A percentile compares a stretch with the other conserved stretches of the same genome.
Evolutionary conservation across 345 rosid species (phyloP).

Genomic region (Acer campestre): DNA sequence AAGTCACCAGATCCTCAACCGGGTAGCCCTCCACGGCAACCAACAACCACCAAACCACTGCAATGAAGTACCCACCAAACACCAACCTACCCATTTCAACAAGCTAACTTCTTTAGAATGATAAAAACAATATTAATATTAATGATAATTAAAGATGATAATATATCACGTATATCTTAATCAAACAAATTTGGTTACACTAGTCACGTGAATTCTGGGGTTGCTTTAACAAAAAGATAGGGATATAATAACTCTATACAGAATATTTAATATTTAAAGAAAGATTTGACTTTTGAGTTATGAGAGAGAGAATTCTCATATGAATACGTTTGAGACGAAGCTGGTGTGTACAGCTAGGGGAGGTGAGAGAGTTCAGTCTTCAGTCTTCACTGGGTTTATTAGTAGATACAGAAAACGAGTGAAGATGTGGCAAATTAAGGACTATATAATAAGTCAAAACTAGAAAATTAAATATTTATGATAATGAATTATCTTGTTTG

Average conservation of each 20-base stretch:
- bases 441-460: too few relatives aligned
- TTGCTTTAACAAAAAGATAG: slow-evolving; percentile 31
- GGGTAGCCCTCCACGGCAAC: slow-evolving; percentile 54
- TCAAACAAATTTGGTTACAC: slow-evolving; percentile 36
- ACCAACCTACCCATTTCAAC: slow-evolving; percentile 37
- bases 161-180: slow-evolving; percentile 4
- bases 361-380: neutral
- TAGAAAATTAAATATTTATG: too few relatives aligned
- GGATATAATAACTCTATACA: too few relatives aligned
- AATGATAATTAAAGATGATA: slow-evolving; percentile 23
- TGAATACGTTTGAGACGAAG: neutral
- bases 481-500: too few relatives aligned
- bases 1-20: slow-evolving; percentile 70
- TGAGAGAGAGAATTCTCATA: neutral
- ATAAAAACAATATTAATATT: slow-evolving; percentile 10
- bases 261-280: neutral
- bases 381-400: neutral
- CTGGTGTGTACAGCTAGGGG: neutral
- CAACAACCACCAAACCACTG: slow-evolving; percentile 30
- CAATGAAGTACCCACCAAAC: slow-evolving; percentile 26
- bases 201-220: slow-evolving; percentile 48
- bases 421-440: too few relatives aligned
- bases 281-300: neutral
- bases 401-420: too few relatives aligned
- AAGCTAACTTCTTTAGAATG: slow-evolving; percentile 8